These are phyloP conservation scores for Cruciata laevipes DNA, from an alignment of 257 asterid species.

Conservation along the genomic window DNA sequence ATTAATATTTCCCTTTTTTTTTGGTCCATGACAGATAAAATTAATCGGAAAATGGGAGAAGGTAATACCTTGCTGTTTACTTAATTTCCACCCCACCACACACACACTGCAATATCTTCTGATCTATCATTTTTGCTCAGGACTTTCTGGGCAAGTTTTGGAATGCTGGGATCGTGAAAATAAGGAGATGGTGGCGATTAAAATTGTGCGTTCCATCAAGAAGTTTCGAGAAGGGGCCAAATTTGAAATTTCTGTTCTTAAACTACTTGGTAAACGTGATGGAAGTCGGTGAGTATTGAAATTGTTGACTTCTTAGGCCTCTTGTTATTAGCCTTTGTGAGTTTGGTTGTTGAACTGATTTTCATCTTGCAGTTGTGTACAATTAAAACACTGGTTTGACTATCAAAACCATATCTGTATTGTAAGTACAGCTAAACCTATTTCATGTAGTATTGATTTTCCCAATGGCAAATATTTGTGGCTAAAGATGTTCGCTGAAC, in stretches of 20 bases:
- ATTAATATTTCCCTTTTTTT: too few species aligned
- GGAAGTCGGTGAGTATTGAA: slow-evolving; percentile 28
- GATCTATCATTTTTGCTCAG: too few species aligned
- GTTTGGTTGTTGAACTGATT: too few species aligned
- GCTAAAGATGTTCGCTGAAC: too few species aligned
- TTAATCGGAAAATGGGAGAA: slow-evolving; percentile 88
- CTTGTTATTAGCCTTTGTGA: too few species aligned
- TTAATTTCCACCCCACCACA: too few species aligned
- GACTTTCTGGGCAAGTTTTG: slow-evolving; percentile 82
- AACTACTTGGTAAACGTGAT: slow-evolving; percentile 74
- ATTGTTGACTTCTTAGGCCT: too few species aligned
- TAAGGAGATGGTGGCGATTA: slow-evolving; percentile 81
- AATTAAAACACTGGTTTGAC: slow-evolving; percentile 99
- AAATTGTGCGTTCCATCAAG: slow-evolving; percentile 71
- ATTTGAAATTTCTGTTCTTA: slow-evolving; percentile 84
- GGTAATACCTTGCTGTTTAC: slow-evolving; percentile 9
- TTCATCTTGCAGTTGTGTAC: slow-evolving; percentile 57
- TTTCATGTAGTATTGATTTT: too few species aligned
- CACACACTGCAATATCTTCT: too few species aligned
- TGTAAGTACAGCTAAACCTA: too few species aligned
- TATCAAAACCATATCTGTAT: slow-evolving; percentile 99
- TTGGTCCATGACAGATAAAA: slow-evolving; percentile 31
- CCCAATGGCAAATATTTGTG: too few species aligned
- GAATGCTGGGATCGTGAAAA: slow-evolving; percentile 90
- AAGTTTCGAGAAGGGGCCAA: slow-evolving; percentile 84